Evolutionary conservation across 176 grass and related monocot species (phyloP), one percentile per base, ranked within the genome.

Genomic region (Bothriochloa decipiens): DNA sequence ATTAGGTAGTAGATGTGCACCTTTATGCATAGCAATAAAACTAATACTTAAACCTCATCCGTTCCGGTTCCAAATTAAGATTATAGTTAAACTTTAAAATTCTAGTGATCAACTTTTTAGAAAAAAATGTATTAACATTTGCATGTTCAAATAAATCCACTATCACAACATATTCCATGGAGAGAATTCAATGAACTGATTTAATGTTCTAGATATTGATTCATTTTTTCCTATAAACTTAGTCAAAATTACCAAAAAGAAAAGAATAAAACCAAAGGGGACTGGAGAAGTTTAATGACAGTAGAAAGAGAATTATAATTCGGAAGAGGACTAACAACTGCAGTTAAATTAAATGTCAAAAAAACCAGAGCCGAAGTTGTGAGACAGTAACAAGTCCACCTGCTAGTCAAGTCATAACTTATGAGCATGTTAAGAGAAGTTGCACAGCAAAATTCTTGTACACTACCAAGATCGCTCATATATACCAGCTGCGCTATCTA

Each of bases 401-500:
- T 11, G 26, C n/a, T 16, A 76, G 67, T 28, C 3, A 39, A 22
- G 69, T 68, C 37, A 70, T 29, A 39, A 37, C 0, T 81, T 37
- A 62, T 63, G 39, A 25, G 63, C 18, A 57, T 11, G 65, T 22
- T 66, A 53, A 25, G 14, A 65, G 41, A 86, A 75, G 4, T 65
- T 36, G 16, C 6, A 65, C 29, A 43, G 73, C 47, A 90, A 85
- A 86, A 88, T 60, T 88, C 17, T 4, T 29, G 15, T 67, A 63
- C 65, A 72, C 77, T 49, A 26, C 78, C 29, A 65, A 42, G 45
- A 63, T 76, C 81, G 27, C 65, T 82, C 29, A 17, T 74, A 4
- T 40, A 27, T 85, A 40, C 72, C 71, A 61, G 72, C 69, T 85
- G 82, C 66, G 78, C 66, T 82, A 77, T 84, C 68, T 62, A 68